These are phyloP conservation scores for Mortierella hygrophila DNA, from an alignment of 192 early-diverging fungal species.

Conservation along the genomic window DNA sequence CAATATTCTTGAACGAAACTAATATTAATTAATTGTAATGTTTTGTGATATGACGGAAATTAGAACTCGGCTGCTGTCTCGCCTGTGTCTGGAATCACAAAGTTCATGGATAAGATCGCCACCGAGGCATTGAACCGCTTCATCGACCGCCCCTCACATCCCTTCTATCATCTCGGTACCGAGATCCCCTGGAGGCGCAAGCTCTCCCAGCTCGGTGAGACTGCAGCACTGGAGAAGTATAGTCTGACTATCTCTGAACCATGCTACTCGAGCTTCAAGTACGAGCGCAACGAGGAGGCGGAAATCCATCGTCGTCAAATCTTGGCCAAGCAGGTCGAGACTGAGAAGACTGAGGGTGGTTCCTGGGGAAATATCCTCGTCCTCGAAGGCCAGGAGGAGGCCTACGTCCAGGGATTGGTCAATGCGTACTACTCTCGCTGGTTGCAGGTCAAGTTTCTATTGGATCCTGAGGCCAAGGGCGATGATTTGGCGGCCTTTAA, in stretches of 20 bases:
- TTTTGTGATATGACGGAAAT: too few relatives aligned
- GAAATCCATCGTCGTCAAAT: slow-evolving; percentile 21
- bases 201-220: slow-evolving; percentile 16
- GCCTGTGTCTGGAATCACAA: slow-evolving; percentile 21
- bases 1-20: background rate
- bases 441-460: slow-evolving; percentile 19
- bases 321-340: slow-evolving; percentile 9
- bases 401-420: slow-evolving; percentile 14
- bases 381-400: slow-evolving; percentile 33
- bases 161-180: slow-evolving; percentile 35
- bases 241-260: background rate
- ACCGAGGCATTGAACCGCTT: slow-evolving; percentile 25
- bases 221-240: slow-evolving; percentile 14
- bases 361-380: slow-evolving; percentile 19
- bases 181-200: slow-evolving; percentile 40
- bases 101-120: slow-evolving; percentile 24
- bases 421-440: slow-evolving; percentile 28
- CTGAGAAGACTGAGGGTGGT: slow-evolving; percentile 16
- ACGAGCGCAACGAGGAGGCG: slow-evolving; percentile 28
- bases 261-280: background rate
- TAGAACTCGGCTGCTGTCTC: slow-evolving; percentile 50
- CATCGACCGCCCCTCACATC: slow-evolving; percentile 22
- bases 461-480: slow-evolving; percentile 29
- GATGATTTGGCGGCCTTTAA: slow-evolving; percentile 32
- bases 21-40: background rate